A percentile compares a stretch with the other conserved stretches of the same genome.
These are phyloP conservation scores for Trichoderma gracile DNA, from an alignment of 2,329 filamentous ascomycete species.

Conservation along the genomic window DNA sequence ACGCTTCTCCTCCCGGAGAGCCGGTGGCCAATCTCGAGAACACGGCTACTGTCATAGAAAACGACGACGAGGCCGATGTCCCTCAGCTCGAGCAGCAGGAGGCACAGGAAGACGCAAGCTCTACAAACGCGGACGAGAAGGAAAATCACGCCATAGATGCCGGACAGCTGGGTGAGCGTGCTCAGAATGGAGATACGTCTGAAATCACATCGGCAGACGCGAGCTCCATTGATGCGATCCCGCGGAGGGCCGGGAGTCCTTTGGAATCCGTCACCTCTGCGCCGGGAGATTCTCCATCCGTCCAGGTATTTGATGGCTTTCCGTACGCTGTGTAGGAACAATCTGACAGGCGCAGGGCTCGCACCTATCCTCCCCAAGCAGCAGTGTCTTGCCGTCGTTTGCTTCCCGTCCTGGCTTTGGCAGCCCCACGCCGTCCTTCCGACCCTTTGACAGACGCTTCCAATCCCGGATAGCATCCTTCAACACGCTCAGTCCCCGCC, in stretches of 20 bases:
- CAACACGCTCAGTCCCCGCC: constrained; percentile 59
- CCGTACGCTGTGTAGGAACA: neutral
- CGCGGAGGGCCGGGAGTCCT: constrained; percentile 64
- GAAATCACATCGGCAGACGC: constrained; percentile 56
- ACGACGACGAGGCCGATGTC: constrained; percentile 28
- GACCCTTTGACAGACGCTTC: constrained; percentile 93
- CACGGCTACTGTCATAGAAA: constrained; percentile 8
- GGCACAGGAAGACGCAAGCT: constrained; percentile 18
- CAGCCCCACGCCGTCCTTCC: constrained; percentile 78
- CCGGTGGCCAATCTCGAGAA: constrained; percentile 45
- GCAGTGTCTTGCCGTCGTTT: constrained; percentile 70
- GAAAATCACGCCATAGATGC: constrained; percentile 31
- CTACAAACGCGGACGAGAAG: constrained; percentile 26
- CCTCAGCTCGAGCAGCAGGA: constrained; percentile 31
- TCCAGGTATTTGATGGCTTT: constrained; percentile 60
- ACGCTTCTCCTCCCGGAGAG: constrained; percentile 45
- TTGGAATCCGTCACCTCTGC: constrained; percentile 69
- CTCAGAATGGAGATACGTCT: constrained; percentile 48
- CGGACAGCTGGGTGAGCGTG: constrained; percentile 48
- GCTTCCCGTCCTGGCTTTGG: constrained; percentile 64
- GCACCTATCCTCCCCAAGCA: constrained; percentile 65
- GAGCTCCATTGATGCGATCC: constrained; percentile 49
- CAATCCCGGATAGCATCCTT: constrained; percentile 75
- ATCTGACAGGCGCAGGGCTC: constrained; percentile 55
- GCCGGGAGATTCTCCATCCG: constrained; percentile 80